Percentiles rank a stretch among this genome's conserved stretches.
Conservation (phyloP, 257 asterid species). For the Solanum bulbocastanum region DNA sequence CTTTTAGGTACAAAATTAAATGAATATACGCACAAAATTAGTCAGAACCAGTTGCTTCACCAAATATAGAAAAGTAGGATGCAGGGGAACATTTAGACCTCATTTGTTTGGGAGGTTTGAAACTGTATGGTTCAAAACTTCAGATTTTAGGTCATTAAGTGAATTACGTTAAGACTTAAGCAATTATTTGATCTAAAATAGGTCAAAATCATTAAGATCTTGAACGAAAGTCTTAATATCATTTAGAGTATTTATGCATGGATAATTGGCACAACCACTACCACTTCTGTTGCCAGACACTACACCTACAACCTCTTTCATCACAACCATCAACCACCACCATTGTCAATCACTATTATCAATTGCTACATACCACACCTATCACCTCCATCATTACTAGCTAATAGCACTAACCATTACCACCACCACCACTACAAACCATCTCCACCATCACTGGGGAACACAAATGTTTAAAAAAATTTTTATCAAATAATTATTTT, state of each 20-base stretch:
- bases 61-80: neutral
- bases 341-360: neutral
- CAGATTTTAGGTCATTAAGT: neutral
- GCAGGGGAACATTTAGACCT: neutral
- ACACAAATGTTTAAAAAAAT: neutral
- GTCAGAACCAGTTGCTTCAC: neutral
- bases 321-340: neutral
- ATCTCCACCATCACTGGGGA: neutral
- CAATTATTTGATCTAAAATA: neutral
- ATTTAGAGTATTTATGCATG: neutral
- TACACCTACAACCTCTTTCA: neutral
- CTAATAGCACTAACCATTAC: neutral
- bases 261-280: neutral
- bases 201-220: neutral
- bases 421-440: neutral
- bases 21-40: neutral
- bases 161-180: neutral
- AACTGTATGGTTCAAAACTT: neutral
- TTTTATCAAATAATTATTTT: neutral
- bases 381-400: neutral
- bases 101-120: neutral
- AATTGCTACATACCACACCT: neutral
- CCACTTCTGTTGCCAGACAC: neutral
- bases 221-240: neutral
- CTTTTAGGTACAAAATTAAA: neutral